Base-by-base conservation (phyloP, 1,284 basidiomycete species). In the Rhizoctonia solani region DNA sequence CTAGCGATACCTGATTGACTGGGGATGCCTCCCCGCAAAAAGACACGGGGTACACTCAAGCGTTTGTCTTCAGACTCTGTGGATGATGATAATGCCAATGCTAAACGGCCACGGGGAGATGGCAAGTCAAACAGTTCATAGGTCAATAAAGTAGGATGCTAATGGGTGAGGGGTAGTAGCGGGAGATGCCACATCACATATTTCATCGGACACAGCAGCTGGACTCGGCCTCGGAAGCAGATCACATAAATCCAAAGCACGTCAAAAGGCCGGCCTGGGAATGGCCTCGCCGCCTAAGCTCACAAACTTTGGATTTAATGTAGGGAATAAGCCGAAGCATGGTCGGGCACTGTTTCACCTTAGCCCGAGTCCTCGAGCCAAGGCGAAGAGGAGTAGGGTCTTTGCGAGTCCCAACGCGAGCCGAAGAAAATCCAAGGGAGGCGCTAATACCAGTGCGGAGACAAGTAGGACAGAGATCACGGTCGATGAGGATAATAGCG, bases 21-120 rank as follows among this genome's bases (percentile, higher is more conserved):
- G 23, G 25, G 14, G 42, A 61, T 61, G 58, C 46, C 58, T 14
- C 56, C 56, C 46, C 58, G 58, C 32, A 61, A 61, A 46, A 61
- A 61, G 46, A 32, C 49, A 27, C 29, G 47, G 16, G 58, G 44
- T 11, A 39, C 30, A 39, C 58, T 50, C 6, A 61, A 61, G 58
- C 58, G 58, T 29, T 50, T 47, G 8, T 61, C 58, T 19, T 61
- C 58, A 23, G 58, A 61, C 46, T 30, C 2, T 3, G 30, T 25
- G 30, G 58, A 61, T 21, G 58, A 61, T 25, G 19, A 19, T 9
- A 47, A 25, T 13, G 46, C 29, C 19, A 32, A 39, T 16, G 29
- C 46, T 30, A 61, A 61, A 37, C 58, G 58, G 8, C 30, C 29
- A 11, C 25, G 58, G 23, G 3, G 29, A 25, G 58, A 61, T 61